phyloP scores from a whole-genome alignment of 441 rosid genomes.

The Jatropha podagrica region DNA sequence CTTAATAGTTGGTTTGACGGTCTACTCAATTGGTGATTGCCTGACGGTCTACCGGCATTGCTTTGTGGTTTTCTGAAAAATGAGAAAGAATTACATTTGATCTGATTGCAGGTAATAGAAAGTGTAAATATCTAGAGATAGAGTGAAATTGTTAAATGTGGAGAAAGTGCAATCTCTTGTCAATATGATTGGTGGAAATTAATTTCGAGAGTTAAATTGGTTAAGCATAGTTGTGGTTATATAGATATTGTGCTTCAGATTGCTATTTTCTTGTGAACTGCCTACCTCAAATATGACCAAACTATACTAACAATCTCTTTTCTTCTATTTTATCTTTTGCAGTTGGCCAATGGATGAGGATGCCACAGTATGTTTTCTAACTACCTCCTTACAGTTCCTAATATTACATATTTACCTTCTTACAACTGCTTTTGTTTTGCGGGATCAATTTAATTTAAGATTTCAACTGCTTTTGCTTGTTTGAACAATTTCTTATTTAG shows the following conservation, averaged over 20 bases:
- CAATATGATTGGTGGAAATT: no score
- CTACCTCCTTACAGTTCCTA: background rate
- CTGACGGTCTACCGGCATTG: no score
- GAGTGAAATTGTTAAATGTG: no score
- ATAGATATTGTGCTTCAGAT: background rate
- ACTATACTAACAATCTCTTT: background rate
- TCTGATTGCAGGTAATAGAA: no score
- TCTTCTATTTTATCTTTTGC: conserved; percentile 9
- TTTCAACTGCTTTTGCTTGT: background rate
- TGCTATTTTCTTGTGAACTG: background rate
- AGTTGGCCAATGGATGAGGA: conserved; percentile 36
- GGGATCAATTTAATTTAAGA: background rate
- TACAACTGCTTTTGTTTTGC: background rate
- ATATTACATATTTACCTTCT: background rate
- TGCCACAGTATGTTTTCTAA: conserved; percentile 20
- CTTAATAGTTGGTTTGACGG: background rate
- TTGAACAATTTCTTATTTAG: no score
- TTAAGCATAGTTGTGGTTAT: no score
- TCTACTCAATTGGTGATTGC: background rate
- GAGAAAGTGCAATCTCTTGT: no score
- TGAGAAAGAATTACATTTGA: no score
- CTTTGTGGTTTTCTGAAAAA: no score
- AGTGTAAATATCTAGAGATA: no score
- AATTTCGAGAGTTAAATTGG: no score
- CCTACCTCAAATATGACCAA: background rate